These are phyloP conservation scores for Penicillium herquei DNA, from an alignment of 495 filamentous ascomycete genomes.

Conservation along the genomic window DNA sequence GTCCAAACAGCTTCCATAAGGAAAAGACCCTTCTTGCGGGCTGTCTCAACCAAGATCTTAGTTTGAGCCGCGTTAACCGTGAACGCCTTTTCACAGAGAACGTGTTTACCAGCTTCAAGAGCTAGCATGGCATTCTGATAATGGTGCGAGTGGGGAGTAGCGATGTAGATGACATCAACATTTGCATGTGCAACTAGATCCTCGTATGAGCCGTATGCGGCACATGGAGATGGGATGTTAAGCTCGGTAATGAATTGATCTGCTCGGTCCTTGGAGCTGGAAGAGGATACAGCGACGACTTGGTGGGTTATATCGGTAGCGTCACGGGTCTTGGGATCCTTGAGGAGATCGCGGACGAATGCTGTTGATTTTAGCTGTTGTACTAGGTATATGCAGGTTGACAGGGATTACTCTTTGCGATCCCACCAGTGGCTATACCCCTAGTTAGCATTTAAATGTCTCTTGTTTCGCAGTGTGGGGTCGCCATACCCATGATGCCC, in stretches of 20 bases:
- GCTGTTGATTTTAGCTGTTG: slow-evolving; percentile 32
- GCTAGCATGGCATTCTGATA: slow-evolving; percentile 86
- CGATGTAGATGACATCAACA: slow-evolving; percentile 88
- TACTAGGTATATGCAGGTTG: too few species aligned
- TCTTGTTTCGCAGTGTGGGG: not conserved
- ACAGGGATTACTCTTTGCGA: slow-evolving; percentile 59
- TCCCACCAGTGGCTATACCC: slow-evolving; percentile 67
- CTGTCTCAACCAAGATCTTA: slow-evolving; percentile 69
- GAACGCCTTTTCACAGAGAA: slow-evolving; percentile 91
- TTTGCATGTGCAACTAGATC: slow-evolving; percentile 73
- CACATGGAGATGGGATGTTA: slow-evolving; percentile 61
- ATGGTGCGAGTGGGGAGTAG: slow-evolving; percentile 94
- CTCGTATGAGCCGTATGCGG: slow-evolving; percentile 77
- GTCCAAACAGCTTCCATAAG: slow-evolving; percentile 98
- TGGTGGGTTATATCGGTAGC: slow-evolving; percentile 75
- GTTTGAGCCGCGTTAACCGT: slow-evolving; percentile 85
- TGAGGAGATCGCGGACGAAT: slow-evolving; percentile 82
- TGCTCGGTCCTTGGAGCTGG: slow-evolving; percentile 66
- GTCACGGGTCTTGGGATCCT: slow-evolving; percentile 68
- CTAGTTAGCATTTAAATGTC: not conserved
- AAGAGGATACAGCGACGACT: slow-evolving; percentile 80
- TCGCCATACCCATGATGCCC: slow-evolving; percentile 68
- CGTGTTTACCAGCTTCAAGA: slow-evolving; percentile 79
- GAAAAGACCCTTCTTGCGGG: slow-evolving; percentile 79
- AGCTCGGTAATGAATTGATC: slow-evolving; percentile 67